Percentiles rank a stretch among this genome's conserved stretches.
phyloP scores from a whole-genome alignment of 805 yeast species.

The Wickerhamomyces chambardii region DNA sequence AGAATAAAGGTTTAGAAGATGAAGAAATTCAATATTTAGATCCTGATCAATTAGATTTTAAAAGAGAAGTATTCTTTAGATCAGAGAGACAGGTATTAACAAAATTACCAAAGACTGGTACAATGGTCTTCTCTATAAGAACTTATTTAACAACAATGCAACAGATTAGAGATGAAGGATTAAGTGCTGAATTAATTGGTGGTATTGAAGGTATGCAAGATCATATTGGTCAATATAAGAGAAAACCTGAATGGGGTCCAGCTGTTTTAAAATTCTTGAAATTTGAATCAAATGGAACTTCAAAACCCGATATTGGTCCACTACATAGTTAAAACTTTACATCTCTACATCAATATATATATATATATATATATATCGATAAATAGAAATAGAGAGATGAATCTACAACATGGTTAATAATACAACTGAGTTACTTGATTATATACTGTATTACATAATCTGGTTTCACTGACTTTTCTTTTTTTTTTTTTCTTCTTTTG shows the following conservation, averaged over 20 bases:
- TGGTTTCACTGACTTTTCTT: too few relatives aligned
- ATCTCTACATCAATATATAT: too few relatives aligned
- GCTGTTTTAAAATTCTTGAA: constrained; percentile 39
- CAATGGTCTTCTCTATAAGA: constrained; percentile 42
- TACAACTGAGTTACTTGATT: too few relatives aligned
- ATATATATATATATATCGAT: too few relatives aligned
- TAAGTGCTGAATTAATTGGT: constrained; percentile 42
- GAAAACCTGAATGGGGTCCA: constrained; percentile 60
- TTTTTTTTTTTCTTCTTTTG: too few relatives aligned
- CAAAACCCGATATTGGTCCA: constrained; percentile 10
- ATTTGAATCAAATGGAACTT: constrained; percentile 26
- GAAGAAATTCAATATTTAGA: constrained; percentile 22
- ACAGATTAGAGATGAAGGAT: constrained; percentile 34
- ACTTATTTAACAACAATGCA: constrained; percentile 50
- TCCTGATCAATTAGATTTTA: constrained; percentile 22
- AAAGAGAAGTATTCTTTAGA: constrained; percentile 41
- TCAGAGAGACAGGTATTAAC: constrained; percentile 52
- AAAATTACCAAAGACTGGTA: constrained; percentile 37
- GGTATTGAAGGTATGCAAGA: constrained; percentile 60
- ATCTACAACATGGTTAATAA: too few relatives aligned
- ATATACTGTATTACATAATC: too few relatives aligned
- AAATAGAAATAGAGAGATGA: too few relatives aligned
- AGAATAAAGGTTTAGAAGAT: constrained; percentile 27
- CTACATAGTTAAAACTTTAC: not conserved
- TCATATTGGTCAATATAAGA: constrained; percentile 51